These are phyloP conservation scores for Pichia gijzeniarum DNA, from an alignment of 805 yeast species.

Conservation along the genomic window DNA sequence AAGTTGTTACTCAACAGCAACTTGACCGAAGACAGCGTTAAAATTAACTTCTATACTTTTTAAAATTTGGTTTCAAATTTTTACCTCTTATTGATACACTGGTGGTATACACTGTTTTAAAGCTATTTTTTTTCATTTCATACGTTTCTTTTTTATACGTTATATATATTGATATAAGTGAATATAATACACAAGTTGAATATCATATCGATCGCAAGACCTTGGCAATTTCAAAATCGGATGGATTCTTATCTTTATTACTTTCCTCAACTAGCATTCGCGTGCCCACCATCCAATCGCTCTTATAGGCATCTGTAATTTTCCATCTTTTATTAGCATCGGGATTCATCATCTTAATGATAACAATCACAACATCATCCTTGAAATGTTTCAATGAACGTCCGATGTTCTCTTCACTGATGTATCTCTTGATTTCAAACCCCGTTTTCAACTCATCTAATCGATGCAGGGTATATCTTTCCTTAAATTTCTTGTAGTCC, in stretches of 20 bases:
- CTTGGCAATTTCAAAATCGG: neutral
- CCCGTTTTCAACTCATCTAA: conserved; percentile 16
- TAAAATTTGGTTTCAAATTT: too few species aligned
- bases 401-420: conserved; percentile 3
- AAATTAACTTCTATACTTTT: neutral
- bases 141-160: neutral
- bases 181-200: neutral
- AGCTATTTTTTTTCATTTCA: too few species aligned
- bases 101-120: too few species aligned
- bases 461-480: conserved; percentile 11
- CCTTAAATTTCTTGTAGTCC: conserved; percentile 17
- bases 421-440: conserved; percentile 16
- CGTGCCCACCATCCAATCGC: conserved; percentile 30
- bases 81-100: too few species aligned
- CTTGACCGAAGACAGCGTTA: neutral
- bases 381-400: conserved; percentile 12
- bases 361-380: conserved; percentile 9
- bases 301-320: conserved; percentile 17
- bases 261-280: conserved; percentile 15
- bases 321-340: conserved; percentile 19
- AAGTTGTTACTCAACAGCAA: neutral
- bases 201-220: neutral
- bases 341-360: conserved; percentile 30
- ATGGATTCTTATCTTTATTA: conserved; percentile 8
- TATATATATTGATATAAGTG: neutral